phyloP scores from a whole-genome alignment of 2,329 filamentous ascomycete genomes.

The Fusarium sp. region DNA sequence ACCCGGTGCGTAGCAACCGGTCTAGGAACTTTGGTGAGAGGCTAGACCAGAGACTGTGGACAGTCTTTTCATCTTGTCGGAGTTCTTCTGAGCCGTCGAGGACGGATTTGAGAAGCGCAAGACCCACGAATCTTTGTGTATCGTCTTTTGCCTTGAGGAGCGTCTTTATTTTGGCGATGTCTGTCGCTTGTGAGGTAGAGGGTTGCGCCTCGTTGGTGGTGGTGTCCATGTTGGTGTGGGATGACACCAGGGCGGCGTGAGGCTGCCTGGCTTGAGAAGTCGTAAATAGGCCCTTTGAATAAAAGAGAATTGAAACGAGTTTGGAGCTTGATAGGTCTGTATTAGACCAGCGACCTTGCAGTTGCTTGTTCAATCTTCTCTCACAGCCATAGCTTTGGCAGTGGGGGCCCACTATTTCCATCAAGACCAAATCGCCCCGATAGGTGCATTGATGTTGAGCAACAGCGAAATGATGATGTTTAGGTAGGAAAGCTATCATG shows the following conservation, averaged over 20 bases:
- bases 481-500: neutral
- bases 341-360: neutral
- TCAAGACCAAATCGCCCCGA: constrained; percentile 9
- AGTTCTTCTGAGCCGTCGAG: constrained; percentile 70
- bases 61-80: constrained; percentile 57
- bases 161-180: constrained; percentile 61
- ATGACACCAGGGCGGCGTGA: neutral
- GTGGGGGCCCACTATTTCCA: constrained; percentile 30
- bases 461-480: neutral
- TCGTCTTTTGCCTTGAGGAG: constrained; percentile 72
- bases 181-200: constrained; percentile 27
- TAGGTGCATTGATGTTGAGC: constrained; percentile 18
- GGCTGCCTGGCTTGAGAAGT: no score
- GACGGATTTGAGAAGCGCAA: constrained; percentile 74
- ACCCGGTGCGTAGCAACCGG: constrained; percentile 68
- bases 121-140: constrained; percentile 75
- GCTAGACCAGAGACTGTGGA: constrained; percentile 68
- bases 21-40: constrained; percentile 74
- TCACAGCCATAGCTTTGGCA: constrained; percentile 3
- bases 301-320: neutral
- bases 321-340: neutral
- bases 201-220: constrained; percentile 6
- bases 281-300: no score
- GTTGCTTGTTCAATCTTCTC: neutral
- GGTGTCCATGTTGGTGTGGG: constrained; percentile 19